Conservation (phyloP, 2,329 filamentous ascomycete species). For the Xylariales sp. region DNA sequence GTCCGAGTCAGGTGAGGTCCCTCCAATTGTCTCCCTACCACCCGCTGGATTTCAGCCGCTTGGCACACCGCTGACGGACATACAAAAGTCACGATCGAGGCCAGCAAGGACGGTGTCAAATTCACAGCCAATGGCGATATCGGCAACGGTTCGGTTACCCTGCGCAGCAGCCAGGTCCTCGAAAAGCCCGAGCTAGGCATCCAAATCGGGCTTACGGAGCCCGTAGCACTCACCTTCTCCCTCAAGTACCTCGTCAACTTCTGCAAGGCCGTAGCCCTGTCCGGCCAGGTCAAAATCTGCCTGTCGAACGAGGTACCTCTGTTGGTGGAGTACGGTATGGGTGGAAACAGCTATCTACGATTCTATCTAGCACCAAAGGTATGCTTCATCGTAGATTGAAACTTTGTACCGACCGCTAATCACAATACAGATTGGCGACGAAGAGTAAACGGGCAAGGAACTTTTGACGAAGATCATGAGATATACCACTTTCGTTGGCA, state of each 20-base stretch:
- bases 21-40: neutral
- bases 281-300: slow-evolving; percentile 79
- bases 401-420: neutral
- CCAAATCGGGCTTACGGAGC: slow-evolving; percentile 85
- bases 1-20: slow-evolving; percentile 82
- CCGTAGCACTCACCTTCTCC: slow-evolving; percentile 92
- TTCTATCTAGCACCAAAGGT: slow-evolving; percentile 99
- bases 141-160: slow-evolving; percentile 87
- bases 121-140: slow-evolving; percentile 93
- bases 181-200: slow-evolving; percentile 86
- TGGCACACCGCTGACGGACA: slow-evolving; percentile 17
- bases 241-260: slow-evolving; percentile 99
- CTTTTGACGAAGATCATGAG: slow-evolving; percentile 11
- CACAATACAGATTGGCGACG: slow-evolving; percentile 7
- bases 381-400: slow-evolving; percentile 23
- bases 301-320: slow-evolving; percentile 95
- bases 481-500: slow-evolving; percentile 7
- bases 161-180: slow-evolving; percentile 81
- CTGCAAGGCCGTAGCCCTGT: slow-evolving; percentile 92
- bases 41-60: slow-evolving; percentile 1
- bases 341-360: slow-evolving; percentile 80
- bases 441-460: slow-evolving; percentile 3
- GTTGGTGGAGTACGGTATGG: slow-evolving; percentile 83
- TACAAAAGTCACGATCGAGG: slow-evolving; percentile 79
- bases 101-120: slow-evolving; percentile 94